Evolutionary conservation across 1,139 yeast species (phyloP).

Genomic region (Suhomyces guaymorum): DNA sequence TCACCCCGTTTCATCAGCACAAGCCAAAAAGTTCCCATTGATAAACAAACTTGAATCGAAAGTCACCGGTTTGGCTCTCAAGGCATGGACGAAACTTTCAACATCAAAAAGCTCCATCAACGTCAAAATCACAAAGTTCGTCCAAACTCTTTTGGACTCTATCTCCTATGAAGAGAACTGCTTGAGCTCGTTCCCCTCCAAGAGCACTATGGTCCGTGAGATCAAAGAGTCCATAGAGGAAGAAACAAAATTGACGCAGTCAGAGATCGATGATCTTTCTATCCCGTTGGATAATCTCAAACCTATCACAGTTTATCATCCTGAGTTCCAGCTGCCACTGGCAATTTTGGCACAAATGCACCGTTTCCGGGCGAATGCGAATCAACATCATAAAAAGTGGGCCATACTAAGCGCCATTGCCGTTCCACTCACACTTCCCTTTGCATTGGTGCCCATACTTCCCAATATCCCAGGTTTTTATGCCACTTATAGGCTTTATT

Average conservation of each 20-base stretch:
- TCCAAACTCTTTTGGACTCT: slow-evolving; percentile 39
- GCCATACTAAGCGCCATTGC: slow-evolving; percentile 54
- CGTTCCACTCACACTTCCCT: slow-evolving; percentile 78
- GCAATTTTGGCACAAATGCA: slow-evolving; percentile 35
- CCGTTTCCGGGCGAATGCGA: slow-evolving; percentile 28
- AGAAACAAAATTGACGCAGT: slow-evolving; percentile 26
- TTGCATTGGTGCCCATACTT: slow-evolving; percentile 78
- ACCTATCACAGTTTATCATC: slow-evolving; percentile 47
- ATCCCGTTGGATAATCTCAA: slow-evolving; percentile 36
- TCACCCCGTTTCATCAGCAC: slow-evolving; percentile 35
- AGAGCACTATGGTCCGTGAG: slow-evolving; percentile 49
- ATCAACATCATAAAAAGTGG: slow-evolving; percentile 34
- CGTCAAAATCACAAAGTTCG: slow-evolving; percentile 36
- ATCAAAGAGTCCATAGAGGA: slow-evolving; percentile 24
- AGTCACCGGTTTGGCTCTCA: slow-evolving; percentile 37
- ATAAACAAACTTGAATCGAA: slow-evolving; percentile 42
- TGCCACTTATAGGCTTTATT: slow-evolving; percentile 76
- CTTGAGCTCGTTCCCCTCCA: slow-evolving; percentile 53
- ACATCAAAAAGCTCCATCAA: slow-evolving; percentile 42
- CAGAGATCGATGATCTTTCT: slow-evolving; percentile 31
- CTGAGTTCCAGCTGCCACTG: slow-evolving; percentile 37
- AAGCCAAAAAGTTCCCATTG: slow-evolving; percentile 32
- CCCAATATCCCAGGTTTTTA: slow-evolving; percentile 97
- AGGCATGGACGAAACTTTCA: slow-evolving; percentile 49
- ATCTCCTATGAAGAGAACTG: slow-evolving; percentile 57